Base-by-base conservation (phyloP, 2,329 filamentous ascomycete genomes). In the Cercospora brassicicola region DNA sequence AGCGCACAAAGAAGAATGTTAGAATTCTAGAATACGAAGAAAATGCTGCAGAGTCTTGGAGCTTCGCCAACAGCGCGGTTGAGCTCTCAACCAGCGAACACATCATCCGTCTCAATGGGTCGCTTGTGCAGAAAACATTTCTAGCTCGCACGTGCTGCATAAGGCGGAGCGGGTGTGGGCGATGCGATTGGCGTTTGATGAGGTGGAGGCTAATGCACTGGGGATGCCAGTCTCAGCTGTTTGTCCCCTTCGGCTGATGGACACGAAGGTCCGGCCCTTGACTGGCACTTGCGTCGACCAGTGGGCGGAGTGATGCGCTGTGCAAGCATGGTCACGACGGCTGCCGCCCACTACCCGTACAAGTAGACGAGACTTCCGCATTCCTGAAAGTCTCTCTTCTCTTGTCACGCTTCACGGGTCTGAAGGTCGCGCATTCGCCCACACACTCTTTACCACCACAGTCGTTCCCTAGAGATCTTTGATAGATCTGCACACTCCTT, bases 401-500 rank as follows among this genome's bases (percentile, higher is more conserved):
- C 68, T 67, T 66, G 61, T 53, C 65, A 70, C 73, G 64, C 69
- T 72, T 72, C 73, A 72, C 72, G 68, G 70, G 73, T 69, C 69
- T 72, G 72, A 71, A 71, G 70, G 66, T 69, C 63, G 42, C 56
- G 56, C 67, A 67, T 71, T 69, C 66, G 69, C 67, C 71, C 67
- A 62, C 72, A 71, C 72, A 70, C 68, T 73, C 70, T 59, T 73
- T 71, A 66, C 59, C 62, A 64, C 26, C 59, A 57, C 66, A 65
- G 67, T 73, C 72, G 42, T 70, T 74, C 71, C 59, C 60, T 72
- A 57, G 66, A 65, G 67, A 64, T 73, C 72, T 73, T 72, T 74
- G 73, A 71, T 53, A 75, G 72, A 73, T 72, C 70, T 59, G 26
- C 59, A 70, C 72, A 68, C 62, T 74, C 68, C 33, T 70, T 71